phyloP scores from a whole-genome alignment of 2,329 filamentous ascomycete genomes.

The Pseudogymnoascus sp. region DNA sequence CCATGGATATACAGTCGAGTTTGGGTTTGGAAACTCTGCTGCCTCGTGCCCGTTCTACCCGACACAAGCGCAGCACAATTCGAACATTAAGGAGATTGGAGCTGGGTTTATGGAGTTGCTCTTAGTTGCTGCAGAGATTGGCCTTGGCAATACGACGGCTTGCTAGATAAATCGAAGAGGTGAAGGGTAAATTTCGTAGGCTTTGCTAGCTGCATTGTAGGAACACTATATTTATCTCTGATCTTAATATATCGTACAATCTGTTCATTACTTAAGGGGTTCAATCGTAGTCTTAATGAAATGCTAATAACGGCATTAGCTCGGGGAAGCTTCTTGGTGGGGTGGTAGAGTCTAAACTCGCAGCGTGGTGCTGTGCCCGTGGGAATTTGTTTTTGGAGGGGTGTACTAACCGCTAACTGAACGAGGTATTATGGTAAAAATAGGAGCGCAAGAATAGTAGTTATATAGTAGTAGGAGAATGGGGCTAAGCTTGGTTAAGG shows the following conservation, averaged over 20 bases:
- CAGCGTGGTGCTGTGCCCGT: too few relatives aligned
- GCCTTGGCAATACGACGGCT: conserved; percentile 14
- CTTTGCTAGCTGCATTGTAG: not conserved
- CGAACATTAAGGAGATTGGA: conserved; percentile 36
- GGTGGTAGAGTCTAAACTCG: too few relatives aligned
- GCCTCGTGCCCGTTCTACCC: conserved; percentile 39
- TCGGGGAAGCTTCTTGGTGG: too few relatives aligned
- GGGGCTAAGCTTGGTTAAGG: too few relatives aligned
- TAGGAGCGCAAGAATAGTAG: too few relatives aligned
- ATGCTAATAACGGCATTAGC: not conserved
- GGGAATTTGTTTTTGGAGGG: too few relatives aligned
- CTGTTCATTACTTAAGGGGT: not conserved
- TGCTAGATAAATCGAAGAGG: conserved; percentile 9
- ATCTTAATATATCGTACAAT: not conserved
- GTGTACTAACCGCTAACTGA: too few relatives aligned
- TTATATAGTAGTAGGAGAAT: too few relatives aligned
- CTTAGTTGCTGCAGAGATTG: conserved; percentile 22
- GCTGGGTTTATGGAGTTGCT: conserved; percentile 41
- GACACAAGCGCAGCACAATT: conserved; percentile 33
- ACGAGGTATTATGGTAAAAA: too few relatives aligned
- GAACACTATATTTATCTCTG: not conserved
- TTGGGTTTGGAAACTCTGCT: conserved; percentile 32
- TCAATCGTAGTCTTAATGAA: not conserved
- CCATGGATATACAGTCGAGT: conserved; percentile 39
- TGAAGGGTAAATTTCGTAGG: not conserved